Percentiles rank a stretch among this genome's conserved stretches.
Conservation (phyloP, 306 rosid species). For the Herpetospermum pedunculosum region DNA sequence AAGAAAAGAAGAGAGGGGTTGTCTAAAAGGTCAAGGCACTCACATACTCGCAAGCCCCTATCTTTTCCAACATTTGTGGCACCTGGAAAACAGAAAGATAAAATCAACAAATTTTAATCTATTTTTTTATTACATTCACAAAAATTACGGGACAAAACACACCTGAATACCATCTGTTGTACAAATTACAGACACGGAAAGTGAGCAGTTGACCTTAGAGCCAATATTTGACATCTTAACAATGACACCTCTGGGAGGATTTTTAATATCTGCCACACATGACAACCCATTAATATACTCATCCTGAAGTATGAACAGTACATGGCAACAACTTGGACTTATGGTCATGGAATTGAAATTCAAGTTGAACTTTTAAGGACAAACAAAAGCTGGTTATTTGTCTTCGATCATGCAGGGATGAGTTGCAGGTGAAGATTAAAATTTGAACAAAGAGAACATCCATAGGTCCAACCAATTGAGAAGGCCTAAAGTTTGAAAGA, state of each 20-base stretch:
- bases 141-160: conserved; percentile 6
- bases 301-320: background rate
- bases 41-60: conserved; percentile 69
- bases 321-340: background rate
- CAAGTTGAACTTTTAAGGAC: background rate
- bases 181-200: conserved; percentile 76
- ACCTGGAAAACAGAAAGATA: conserved; percentile 41
- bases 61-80: conserved; percentile 39
- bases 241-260: conserved; percentile 57
- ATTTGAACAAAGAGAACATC: background rate
- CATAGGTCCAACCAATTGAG: background rate
- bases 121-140: conserved; percentile 10
- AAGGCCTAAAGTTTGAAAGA: background rate
- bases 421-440: background rate
- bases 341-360: background rate
- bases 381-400: background rate
- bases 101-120: background rate
- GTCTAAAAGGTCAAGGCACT: conserved; percentile 28
- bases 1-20: background rate
- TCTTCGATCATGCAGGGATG: background rate
- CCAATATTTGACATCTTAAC: conserved; percentile 62
- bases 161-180: conserved; percentile 54
- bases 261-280: conserved; percentile 54
- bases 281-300: conserved; percentile 12
- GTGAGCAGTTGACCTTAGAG: conserved; percentile 56